Evolutionary conservation across 2,329 filamentous ascomycete genomes (phyloP).

Genomic region (Ceratocystis cubensis): DNA sequence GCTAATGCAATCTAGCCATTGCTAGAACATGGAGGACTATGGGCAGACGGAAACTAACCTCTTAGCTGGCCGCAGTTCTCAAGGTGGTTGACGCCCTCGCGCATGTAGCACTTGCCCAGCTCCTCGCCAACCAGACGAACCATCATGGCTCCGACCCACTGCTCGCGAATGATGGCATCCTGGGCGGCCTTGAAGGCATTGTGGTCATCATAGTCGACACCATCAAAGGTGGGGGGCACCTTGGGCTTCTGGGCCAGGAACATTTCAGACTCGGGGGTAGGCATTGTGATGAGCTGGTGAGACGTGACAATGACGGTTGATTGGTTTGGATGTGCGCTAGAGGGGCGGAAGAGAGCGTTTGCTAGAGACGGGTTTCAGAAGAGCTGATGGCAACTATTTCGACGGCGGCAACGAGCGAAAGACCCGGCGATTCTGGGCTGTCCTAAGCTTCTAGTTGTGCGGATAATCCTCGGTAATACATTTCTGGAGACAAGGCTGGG

Average conservation of each 20-base stretch:
- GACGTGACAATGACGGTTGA: not conserved
- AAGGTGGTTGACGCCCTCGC: slow-evolving; percentile 74
- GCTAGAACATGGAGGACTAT: not conserved
- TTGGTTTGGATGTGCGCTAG: not conserved
- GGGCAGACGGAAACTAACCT: slow-evolving; percentile 45
- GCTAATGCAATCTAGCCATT: not conserved
- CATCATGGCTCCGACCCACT: slow-evolving; percentile 88
- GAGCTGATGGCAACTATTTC: not conserved
- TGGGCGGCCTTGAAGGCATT: slow-evolving; percentile 69
- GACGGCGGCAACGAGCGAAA: not conserved
- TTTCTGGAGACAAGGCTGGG: not conserved
- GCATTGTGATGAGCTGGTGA: slow-evolving; percentile 40
- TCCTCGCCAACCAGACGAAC: slow-evolving; percentile 69
- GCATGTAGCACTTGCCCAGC: slow-evolving; percentile 73
- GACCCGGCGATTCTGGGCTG: not conserved
- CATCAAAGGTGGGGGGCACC: slow-evolving; percentile 71
- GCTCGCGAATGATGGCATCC: slow-evolving; percentile 69
- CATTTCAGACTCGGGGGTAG: slow-evolving; percentile 67
- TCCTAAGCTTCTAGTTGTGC: not conserved
- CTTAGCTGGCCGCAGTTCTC: slow-evolving; percentile 73
- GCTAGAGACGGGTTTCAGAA: not conserved
- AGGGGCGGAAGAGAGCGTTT: not conserved
- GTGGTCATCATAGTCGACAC: slow-evolving; percentile 77
- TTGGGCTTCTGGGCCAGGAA: slow-evolving; percentile 77
- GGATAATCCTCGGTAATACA: not conserved